Evolutionary conservation across 2,329 filamentous ascomycete genomes (phyloP).

Genomic region (Trichoderma hamatum): DNA sequence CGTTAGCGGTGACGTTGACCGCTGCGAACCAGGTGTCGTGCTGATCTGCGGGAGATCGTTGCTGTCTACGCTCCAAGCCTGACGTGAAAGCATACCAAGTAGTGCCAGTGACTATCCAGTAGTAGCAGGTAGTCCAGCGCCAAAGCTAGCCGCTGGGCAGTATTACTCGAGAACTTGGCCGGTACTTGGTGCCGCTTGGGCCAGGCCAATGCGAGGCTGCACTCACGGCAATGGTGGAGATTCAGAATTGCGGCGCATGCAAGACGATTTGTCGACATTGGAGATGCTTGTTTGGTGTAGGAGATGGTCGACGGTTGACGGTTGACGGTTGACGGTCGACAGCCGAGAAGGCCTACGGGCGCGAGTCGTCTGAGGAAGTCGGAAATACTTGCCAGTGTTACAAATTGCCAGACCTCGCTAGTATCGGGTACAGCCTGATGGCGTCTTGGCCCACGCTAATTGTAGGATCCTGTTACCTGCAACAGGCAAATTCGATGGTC

Average conservation of each 20-base stretch:
- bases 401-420: not conserved
- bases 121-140: not conserved
- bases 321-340: no score
- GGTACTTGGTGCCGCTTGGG: not conserved
- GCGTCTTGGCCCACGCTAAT: not conserved
- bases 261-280: not conserved
- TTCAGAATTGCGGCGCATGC: not conserved
- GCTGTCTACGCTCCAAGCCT: not conserved
- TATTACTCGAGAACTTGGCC: not conserved
- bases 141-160: not conserved
- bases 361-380: not conserved
- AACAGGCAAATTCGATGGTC: not conserved
- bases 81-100: not conserved
- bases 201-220: not conserved
- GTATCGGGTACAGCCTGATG: not conserved
- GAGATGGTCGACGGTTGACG: no score
- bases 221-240: not conserved
- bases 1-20: conserved; percentile 4
- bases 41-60: conserved; percentile 10
- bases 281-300: not conserved
- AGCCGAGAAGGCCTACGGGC: not conserved
- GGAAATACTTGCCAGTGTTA: not conserved
- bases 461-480: not conserved
- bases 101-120: not conserved
- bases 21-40: conserved; percentile 10